Percentiles rank a stretch among this genome's conserved stretches.
Evolutionary conservation across 1,284 basidiomycete species (phyloP).

Genomic region (Heterobasidion annosum): DNA sequence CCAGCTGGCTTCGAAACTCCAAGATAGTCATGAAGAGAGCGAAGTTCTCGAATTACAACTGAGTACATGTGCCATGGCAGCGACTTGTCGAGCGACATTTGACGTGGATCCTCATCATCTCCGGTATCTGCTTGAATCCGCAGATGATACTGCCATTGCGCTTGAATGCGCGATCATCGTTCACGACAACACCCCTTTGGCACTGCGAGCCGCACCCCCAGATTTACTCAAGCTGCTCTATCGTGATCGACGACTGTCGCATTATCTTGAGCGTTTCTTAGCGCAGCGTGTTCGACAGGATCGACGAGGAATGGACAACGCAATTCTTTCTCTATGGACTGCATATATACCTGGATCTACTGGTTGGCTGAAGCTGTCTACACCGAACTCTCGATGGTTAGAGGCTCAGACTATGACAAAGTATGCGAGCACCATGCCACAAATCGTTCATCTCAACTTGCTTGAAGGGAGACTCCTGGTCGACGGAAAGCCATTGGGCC

Average conservation of each 20-base stretch:
- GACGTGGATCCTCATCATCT: slow-evolving; percentile 20
- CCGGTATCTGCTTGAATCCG: neutral
- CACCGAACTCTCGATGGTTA: slow-evolving; percentile 27
- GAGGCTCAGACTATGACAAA: slow-evolving; percentile 3
- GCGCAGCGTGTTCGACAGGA: slow-evolving; percentile 5
- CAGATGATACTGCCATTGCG: slow-evolving; percentile 19
- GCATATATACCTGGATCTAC: slow-evolving; percentile 18
- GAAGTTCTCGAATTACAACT: slow-evolving; percentile 14
- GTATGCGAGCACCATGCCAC: slow-evolving; percentile 10
- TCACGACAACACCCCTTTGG: slow-evolving; percentile 19
- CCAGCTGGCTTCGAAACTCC: slow-evolving; percentile 19
- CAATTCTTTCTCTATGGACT: slow-evolving; percentile 27
- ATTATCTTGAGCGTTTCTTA: slow-evolving; percentile 16
- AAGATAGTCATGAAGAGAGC: slow-evolving; percentile 10
- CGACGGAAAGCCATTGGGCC: slow-evolving; percentile 28
- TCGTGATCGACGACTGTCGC: slow-evolving; percentile 20
- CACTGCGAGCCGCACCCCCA: neutral
- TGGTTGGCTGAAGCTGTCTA: slow-evolving; percentile 20
- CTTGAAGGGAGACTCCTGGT: slow-evolving; percentile 32
- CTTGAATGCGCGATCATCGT: slow-evolving; percentile 26
- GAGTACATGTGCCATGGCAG: slow-evolving; percentile 24
- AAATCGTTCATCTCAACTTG: slow-evolving; percentile 28
- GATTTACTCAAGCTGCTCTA: slow-evolving; percentile 12
- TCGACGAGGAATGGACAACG: slow-evolving; percentile 21
- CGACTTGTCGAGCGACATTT: slow-evolving; percentile 31